phyloP scores from a whole-genome alignment of 495 filamentous ascomycete genomes.

The Tricharina praecox region DNA sequence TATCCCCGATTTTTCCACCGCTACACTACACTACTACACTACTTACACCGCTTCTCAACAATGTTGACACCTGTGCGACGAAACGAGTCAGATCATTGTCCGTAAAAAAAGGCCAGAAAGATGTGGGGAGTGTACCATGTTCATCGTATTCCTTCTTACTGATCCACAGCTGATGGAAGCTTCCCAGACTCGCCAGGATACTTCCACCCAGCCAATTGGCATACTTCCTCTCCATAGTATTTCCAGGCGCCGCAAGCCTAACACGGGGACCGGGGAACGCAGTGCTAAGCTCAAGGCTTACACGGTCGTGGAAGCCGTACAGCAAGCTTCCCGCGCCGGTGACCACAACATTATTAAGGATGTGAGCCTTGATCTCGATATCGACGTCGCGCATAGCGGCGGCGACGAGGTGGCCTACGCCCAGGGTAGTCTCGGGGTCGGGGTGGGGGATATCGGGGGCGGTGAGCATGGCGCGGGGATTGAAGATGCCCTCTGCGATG shows the following conservation, averaged over 20 bases:
- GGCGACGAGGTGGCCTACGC: constrained; percentile 59
- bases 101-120: not conserved
- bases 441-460: constrained; percentile 32
- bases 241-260: constrained; percentile 67
- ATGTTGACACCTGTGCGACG: constrained; percentile 31
- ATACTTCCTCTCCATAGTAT: constrained; percentile 71
- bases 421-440: constrained; percentile 40
- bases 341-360: constrained; percentile 81
- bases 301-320: constrained; percentile 74
- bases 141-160: constrained; percentile 69
- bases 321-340: constrained; percentile 72
- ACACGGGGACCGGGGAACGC: constrained; percentile 69
- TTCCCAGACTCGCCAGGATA: constrained; percentile 86
- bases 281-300: constrained; percentile 62
- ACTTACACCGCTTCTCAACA: constrained; percentile 67
- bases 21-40: constrained; percentile 7
- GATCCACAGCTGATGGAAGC: constrained; percentile 99
- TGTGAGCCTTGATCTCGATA: constrained; percentile 65
- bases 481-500: constrained; percentile 63
- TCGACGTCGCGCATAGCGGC: constrained; percentile 63
- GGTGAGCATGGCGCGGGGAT: constrained; percentile 28
- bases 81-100: too few relatives aligned
- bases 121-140: constrained; percentile 34
- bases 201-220: constrained; percentile 92
- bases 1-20: not conserved